These are phyloP conservation scores for Komagataella pastoris DNA, from an alignment of 805 yeast genomes.

Conservation along the genomic window DNA sequence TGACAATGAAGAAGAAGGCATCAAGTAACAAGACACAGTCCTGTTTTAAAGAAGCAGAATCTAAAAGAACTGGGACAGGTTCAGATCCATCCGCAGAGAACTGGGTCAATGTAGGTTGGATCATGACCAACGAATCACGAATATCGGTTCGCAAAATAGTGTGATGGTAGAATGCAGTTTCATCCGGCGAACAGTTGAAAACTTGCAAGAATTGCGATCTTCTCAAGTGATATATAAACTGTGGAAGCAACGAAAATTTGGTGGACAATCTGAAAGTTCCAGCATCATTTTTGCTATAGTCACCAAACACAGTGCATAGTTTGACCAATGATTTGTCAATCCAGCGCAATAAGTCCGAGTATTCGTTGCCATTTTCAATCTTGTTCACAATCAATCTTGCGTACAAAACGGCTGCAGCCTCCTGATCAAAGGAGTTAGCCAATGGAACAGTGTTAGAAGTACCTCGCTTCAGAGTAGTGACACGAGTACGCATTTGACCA, in stretches of 20 bases:
- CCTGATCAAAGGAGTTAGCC: constrained; percentile 80
- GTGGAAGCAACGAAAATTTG: constrained; percentile 83
- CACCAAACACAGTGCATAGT: constrained; percentile 87
- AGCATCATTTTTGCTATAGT: constrained; percentile 79
- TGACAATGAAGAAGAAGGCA: constrained; percentile 92
- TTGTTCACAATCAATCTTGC: constrained; percentile 85
- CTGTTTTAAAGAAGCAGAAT: constrained; percentile 83
- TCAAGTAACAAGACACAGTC: constrained; percentile 81
- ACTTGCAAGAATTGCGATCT: constrained; percentile 93
- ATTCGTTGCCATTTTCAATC: constrained; percentile 62
- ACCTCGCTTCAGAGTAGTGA: constrained; percentile 64
- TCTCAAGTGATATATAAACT: constrained; percentile 89
- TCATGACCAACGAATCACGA: constrained; percentile 88
- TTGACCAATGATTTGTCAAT: constrained; percentile 84
- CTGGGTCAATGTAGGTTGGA: constrained; percentile 90
- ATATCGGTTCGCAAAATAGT: constrained; percentile 84
- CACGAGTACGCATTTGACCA: constrained; percentile 80
- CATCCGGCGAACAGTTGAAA: constrained; percentile 97
- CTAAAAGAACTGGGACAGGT: constrained; percentile 86
- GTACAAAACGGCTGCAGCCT: constrained; percentile 92
- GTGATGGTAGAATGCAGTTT: constrained; percentile 94
- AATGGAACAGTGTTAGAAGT: constrained; percentile 37
- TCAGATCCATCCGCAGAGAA: constrained; percentile 68
- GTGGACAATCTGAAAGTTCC: constrained; percentile 71
- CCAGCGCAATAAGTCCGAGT: constrained; percentile 87